Conservation (phyloP, 2,329 filamentous ascomycete species). For the Cladosporium sp. region DNA sequence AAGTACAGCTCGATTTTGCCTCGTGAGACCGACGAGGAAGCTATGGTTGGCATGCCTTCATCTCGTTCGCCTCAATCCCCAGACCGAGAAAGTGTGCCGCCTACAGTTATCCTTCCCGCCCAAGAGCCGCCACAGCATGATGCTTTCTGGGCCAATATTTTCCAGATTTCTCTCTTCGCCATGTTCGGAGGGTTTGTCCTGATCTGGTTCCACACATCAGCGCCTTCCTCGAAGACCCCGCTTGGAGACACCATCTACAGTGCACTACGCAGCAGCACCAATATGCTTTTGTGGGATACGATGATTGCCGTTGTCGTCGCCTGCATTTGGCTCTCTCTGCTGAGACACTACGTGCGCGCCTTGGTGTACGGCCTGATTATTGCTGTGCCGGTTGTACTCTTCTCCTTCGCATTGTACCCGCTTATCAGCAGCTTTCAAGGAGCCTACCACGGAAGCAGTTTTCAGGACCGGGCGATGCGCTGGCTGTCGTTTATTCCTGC, state of each 20-base stretch:
- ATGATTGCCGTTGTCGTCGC: conserved; percentile 84
- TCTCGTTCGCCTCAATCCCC: conserved; percentile 39
- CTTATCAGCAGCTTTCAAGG: conserved; percentile 86
- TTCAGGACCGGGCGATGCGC: conserved; percentile 88
- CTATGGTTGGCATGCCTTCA: conserved; percentile 36
- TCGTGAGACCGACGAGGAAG: conserved; percentile 47
- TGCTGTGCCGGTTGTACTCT: conserved; percentile 76
- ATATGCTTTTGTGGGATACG: conserved; percentile 85
- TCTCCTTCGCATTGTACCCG: conserved; percentile 86
- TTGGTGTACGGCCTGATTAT: conserved; percentile 75
- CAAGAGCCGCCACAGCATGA: conserved; percentile 75
- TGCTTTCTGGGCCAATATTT: conserved; percentile 85
- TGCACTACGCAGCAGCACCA: conserved; percentile 76
- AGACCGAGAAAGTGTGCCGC: conserved; percentile 49
- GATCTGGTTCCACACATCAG: conserved; percentile 80
- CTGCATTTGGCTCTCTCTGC: conserved; percentile 79
- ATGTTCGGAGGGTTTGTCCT: conserved; percentile 85
- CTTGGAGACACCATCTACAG: conserved; percentile 94
- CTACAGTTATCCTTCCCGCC: conserved; percentile 52
- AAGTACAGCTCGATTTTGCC: conserved; percentile 41
- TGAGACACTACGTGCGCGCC: conserved; percentile 82
- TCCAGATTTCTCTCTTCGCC: conserved; percentile 74
- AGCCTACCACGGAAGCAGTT: conserved; percentile 60
- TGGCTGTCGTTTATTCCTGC: conserved; percentile 76
- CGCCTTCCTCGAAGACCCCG: conserved; percentile 60